Percentiles rank a stretch among this genome's conserved stretches.
phyloP scores from a whole-genome alignment of 2,329 filamentous ascomycete species.

The Raffaelea deltoideospora region DNA sequence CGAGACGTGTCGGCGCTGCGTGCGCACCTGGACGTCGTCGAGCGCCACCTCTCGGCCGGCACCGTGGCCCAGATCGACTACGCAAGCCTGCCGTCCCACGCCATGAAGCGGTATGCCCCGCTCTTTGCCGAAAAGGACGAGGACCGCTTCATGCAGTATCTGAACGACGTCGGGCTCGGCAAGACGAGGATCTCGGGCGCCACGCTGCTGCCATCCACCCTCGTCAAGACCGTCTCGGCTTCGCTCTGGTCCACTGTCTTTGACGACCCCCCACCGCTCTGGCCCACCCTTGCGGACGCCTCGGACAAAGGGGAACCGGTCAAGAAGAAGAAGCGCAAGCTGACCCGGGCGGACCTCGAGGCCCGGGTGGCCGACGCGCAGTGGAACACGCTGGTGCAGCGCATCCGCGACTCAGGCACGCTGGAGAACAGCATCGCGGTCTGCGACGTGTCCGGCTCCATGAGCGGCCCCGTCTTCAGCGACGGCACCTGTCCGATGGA shows the following conservation, averaged over 20 bases:
- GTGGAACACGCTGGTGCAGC: conserved; percentile 42
- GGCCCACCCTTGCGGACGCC: conserved; percentile 1
- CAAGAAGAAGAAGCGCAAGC: conserved; percentile 14
- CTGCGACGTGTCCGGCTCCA: conserved; percentile 42
- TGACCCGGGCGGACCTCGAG: conserved; percentile 15
- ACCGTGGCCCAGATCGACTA: conserved; percentile 37
- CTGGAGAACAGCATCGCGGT: conserved; percentile 38
- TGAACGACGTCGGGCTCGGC: conserved; percentile 31
- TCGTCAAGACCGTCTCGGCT: conserved; percentile 21
- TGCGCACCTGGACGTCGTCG: conserved; percentile 35
- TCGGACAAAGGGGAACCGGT: conserved; percentile 6
- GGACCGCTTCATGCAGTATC: conserved; percentile 32
- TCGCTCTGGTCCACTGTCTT: no score
- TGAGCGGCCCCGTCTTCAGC: conserved; percentile 21
- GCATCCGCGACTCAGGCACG: conserved; percentile 38
- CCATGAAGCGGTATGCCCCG: conserved; percentile 36
- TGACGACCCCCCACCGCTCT: no score
- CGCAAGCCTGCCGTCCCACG: conserved; percentile 37
- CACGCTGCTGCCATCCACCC: conserved; percentile 33
- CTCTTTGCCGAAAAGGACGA: conserved; percentile 35
- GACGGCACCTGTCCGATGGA: conserved; percentile 36
- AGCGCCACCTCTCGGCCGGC: conserved; percentile 31
- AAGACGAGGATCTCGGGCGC: conserved; percentile 38
- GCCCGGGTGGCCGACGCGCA: conserved; percentile 29
- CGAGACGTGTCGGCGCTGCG: conserved; percentile 35